These are phyloP conservation scores for Phaffia rhodozyma DNA, from an alignment of 1,284 basidiomycete genomes.

Conservation along the genomic window DNA sequence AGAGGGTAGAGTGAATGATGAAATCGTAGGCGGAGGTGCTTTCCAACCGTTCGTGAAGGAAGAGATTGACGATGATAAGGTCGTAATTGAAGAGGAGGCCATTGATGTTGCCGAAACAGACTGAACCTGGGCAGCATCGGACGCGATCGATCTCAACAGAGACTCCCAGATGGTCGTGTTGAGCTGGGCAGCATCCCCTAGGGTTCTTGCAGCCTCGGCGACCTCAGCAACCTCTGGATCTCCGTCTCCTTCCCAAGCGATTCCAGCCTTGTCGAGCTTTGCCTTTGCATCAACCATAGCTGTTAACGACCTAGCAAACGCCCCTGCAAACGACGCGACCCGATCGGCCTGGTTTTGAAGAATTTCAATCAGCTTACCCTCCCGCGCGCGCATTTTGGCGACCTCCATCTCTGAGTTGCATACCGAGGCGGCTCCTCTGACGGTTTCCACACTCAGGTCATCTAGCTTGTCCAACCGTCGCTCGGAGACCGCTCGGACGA, in stretches of 20 bases:
- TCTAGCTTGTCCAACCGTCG: slow-evolving; percentile 67
- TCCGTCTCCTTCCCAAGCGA: slow-evolving; percentile 25
- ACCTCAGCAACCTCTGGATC: slow-evolving; percentile 48
- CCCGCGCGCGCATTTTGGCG: slow-evolving; percentile 55
- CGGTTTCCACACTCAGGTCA: slow-evolving; percentile 53
- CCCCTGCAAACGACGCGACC: slow-evolving; percentile 57
- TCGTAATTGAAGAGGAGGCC: neutral
- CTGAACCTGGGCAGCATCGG: neutral
- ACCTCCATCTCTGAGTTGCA: slow-evolving; percentile 61
- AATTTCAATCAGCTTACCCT: slow-evolving; percentile 52
- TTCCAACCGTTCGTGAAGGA: neutral
- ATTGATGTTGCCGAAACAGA: neutral
- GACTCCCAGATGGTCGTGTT: neutral
- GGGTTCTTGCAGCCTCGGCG: slow-evolving; percentile 38
- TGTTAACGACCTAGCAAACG: slow-evolving; percentile 66
- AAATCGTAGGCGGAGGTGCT: neutral
- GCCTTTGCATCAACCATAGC: slow-evolving; percentile 55
- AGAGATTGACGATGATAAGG: neutral
- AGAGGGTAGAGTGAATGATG: neutral
- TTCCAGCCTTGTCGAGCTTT: slow-evolving; percentile 41
- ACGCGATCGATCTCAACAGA: neutral
- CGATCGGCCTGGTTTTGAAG: slow-evolving; percentile 54
- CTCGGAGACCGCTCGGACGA: slow-evolving; percentile 65
- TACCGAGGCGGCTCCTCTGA: slow-evolving; percentile 57
- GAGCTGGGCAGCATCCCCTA: slow-evolving; percentile 6